Percentiles rank a stretch among this genome's conserved stretches.
phyloP scores from a whole-genome alignment of 345 rosid genomes.

The Citrus inodora region DNA sequence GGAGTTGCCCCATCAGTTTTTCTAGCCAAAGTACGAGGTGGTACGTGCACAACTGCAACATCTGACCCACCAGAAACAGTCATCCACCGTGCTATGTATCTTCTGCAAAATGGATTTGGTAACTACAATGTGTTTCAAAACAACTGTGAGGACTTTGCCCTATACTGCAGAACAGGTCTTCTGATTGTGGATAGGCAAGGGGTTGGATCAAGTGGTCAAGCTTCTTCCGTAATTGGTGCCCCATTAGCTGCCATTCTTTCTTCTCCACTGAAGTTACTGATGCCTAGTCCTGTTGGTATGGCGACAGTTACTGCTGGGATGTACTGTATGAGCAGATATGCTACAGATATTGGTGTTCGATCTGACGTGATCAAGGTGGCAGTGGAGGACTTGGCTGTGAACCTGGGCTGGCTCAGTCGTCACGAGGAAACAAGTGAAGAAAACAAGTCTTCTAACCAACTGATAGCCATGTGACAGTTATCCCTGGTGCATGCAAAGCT shows the following conservation, averaged over 20 bases:
- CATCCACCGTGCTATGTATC: conserved; percentile 90
- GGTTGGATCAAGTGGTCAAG: conserved; percentile 93
- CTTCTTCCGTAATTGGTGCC: conserved; percentile 80
- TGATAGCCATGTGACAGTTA: conserved; percentile 26
- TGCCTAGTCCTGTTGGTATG: conserved; percentile 90
- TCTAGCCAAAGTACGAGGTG: conserved; percentile 75
- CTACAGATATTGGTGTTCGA: conserved; percentile 87
- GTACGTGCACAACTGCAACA: conserved; percentile 85
- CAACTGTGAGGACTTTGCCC: conserved; percentile 94
- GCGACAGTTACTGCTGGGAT: conserved; percentile 92
- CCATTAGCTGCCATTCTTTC: conserved; percentile 90
- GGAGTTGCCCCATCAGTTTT: conserved; percentile 67
- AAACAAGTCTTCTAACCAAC: conserved; percentile 26
- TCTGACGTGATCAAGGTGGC: conserved; percentile 87
- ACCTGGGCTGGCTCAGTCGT: conserved; percentile 48
- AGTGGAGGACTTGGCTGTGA: conserved; percentile 73
- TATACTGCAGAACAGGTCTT: conserved; percentile 91
- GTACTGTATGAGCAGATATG: conserved; percentile 94
- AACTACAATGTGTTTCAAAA: conserved; percentile 76
- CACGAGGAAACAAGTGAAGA: conserved; percentile 37
- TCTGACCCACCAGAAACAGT: conserved; percentile 61
- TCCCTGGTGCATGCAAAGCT: conserved; percentile 3
- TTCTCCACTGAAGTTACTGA: conserved; percentile 72
- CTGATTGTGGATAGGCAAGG: conserved; percentile 67
- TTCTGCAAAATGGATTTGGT: conserved; percentile 96